Evolutionary conservation across 345 rosid genomes (phyloP).

Genomic region (Eucalyptus curtisii): DNA sequence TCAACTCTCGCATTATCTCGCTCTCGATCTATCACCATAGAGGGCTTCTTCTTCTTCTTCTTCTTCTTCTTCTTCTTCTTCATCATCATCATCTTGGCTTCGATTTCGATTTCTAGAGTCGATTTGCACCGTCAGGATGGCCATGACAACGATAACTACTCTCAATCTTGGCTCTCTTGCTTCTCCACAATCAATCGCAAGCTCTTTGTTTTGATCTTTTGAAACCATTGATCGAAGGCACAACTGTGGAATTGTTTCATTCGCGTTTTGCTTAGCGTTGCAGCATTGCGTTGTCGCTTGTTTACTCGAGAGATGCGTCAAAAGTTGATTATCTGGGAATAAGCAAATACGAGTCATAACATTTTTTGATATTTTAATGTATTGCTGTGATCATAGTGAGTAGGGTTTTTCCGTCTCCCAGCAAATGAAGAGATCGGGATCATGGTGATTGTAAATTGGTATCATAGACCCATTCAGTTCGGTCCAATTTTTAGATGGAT

Average conservation of each 20-base stretch:
- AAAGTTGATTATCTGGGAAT: background rate
- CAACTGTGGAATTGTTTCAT: background rate
- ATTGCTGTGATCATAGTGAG: fast-evolving
- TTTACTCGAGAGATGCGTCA: background rate
- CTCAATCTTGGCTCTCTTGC: constrained; percentile 33
- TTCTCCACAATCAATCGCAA: constrained; percentile 44
- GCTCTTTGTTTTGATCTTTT: constrained; percentile 4
- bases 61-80: background rate
- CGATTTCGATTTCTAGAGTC: background rate
- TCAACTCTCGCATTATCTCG: too few species aligned
- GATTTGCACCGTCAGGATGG: background rate
- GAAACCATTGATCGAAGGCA: constrained; percentile 32
- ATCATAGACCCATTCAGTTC: fast-evolving
- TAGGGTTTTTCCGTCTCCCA: background rate
- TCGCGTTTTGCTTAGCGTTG: background rate
- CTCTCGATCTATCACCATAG: too few species aligned
- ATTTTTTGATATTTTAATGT: background rate
- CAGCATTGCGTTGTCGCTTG: background rate
- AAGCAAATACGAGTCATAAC: background rate
- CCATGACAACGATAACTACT: constrained; percentile 1
- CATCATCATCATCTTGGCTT: background rate
- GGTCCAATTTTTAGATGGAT: background rate
- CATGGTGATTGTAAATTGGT: too few species aligned
- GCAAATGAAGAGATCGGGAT: background rate
- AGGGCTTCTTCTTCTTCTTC: background rate